Base-by-base conservation (phyloP, 2,329 filamentous ascomycete species). In the Cytospora schulzeri region DNA sequence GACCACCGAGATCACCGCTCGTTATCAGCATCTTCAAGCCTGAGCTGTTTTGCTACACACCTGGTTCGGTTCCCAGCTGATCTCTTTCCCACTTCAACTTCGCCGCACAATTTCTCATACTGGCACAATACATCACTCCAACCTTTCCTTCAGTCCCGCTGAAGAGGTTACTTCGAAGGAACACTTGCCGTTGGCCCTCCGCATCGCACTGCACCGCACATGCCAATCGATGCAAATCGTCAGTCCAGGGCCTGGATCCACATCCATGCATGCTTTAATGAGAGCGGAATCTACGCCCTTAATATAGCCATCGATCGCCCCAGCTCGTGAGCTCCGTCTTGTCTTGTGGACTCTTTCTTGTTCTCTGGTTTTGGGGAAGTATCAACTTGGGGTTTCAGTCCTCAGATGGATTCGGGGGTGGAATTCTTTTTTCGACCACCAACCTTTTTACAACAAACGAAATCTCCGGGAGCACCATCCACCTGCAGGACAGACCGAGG, bases 251-350 rank as follows among this genome's bases (percentile, higher is more conserved):
- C 53, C 41, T 55, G 62, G 57, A 56, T 60, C 65, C 65, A 66
- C 65, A 54, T 66, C 53, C 58, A 62, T 64, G 62, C 65, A 66
- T 62, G 62, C 63, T 64, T 63, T 66, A 66, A 65, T 66, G 65
- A 66, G 48, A 56, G 52, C 55, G 62, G 57, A 61, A 65, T 62
- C 65, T 60, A 65, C 62, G 60, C 57, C 57, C 58, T 57, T 62
- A 54, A 62, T 66, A 64, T 66, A 66, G 50, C 58, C 58, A 62
- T 35, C 54, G 26, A 65, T 57, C 45, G 52, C 41, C 62, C 62
- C 64, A n/a, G 48, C 51, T 12, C 48, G 28, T 26, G 50, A 29
- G 54, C 29, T 38, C 41, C 55, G n/a, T 45, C 41, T 14, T 56
- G 41, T 24, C 53, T 48, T 48, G 53, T 51, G 54, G 48, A 45